Evolutionary conservation across 306 rosid genomes (phyloP).

Genomic region (Sindora glabra): DNA sequence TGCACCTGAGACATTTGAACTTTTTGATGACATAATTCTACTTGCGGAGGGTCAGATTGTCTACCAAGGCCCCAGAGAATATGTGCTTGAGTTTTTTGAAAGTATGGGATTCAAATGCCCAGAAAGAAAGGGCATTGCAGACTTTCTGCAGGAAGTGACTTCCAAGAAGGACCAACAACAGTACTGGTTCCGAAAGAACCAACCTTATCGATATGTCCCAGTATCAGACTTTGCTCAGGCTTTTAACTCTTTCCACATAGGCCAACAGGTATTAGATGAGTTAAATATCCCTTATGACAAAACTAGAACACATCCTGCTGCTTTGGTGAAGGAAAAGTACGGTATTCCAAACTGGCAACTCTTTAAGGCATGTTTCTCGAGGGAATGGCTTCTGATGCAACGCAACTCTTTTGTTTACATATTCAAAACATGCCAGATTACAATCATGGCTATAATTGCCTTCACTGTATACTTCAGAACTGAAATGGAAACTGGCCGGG

Average conservation of each 20-base stretch:
- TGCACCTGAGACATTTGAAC: conserved; percentile 21
- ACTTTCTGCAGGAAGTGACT: conserved; percentile 61
- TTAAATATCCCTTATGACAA: conserved; percentile 43
- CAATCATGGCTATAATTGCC: conserved; percentile 32
- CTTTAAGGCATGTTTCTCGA: conserved; percentile 57
- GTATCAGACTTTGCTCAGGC: conserved; percentile 36
- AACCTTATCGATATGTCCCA: conserved; percentile 32
- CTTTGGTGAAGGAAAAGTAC: conserved; percentile 50
- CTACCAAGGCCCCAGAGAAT: conserved; percentile 50
- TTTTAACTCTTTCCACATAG: conserved; percentile 31
- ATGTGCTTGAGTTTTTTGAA: conserved; percentile 42
- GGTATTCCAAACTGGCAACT: conserved; percentile 50
- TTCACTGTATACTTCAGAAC: conserved; percentile 55
- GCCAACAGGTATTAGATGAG: conserved; percentile 31
- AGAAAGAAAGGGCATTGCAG: conserved; percentile 60
- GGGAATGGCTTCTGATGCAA: conserved; percentile 53
- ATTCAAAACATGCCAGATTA: conserved; percentile 46
- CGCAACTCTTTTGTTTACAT: conserved; percentile 37
- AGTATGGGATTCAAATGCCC: conserved; percentile 44
- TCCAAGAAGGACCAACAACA: conserved; percentile 64
- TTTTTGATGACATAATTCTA: conserved; percentile 26
- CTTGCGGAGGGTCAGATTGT: conserved; percentile 56
- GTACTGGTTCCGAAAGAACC: conserved; percentile 34
- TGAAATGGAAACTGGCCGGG: conserved; percentile 44
- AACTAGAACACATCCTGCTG: conserved; percentile 43